Conservation (phyloP, 345 rosid genomes). For the Geranium rotundifolium region DNA sequence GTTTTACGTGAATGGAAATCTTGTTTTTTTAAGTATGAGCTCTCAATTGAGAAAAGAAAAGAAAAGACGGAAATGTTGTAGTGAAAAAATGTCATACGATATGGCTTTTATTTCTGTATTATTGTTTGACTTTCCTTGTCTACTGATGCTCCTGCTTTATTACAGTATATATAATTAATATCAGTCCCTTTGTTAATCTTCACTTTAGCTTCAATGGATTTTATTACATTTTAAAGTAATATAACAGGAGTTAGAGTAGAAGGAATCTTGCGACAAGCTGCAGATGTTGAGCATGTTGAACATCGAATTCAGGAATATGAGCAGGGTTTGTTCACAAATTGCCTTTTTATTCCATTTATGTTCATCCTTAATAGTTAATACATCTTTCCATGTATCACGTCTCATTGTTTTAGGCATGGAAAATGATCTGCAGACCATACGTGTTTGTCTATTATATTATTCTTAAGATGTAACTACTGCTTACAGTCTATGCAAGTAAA, state of each 20-base stretch:
- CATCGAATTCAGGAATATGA: slow-evolving; percentile 80
- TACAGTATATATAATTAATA: not conserved
- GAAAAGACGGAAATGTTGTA: not conserved
- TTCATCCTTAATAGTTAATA: slow-evolving; percentile 2
- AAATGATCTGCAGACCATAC: no score
- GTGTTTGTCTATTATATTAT: no score
- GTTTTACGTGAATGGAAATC: not conserved
- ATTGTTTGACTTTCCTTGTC: not conserved
- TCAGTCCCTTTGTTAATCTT: not conserved
- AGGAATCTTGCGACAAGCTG: slow-evolving; percentile 98
- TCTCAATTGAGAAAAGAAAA: not conserved
- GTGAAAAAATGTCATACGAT: not conserved
- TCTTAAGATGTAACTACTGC: not conserved
- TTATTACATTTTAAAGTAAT: not conserved
- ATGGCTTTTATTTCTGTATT: not conserved
- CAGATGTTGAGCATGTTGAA: slow-evolving; percentile 93
- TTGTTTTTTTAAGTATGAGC: not conserved
- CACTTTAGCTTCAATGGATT: not conserved
- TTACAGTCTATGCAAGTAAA: not conserved
- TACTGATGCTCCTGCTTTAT: not conserved
- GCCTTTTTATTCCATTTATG: not conserved
- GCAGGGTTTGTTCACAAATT: slow-evolving; percentile 48
- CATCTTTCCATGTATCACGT: no score
- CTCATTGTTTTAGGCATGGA: not conserved
- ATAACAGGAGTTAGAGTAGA: slow-evolving; percentile 68